Conservation (phyloP, 345 rosid species). For the Rhodomyrtus tomentosa region DNA sequence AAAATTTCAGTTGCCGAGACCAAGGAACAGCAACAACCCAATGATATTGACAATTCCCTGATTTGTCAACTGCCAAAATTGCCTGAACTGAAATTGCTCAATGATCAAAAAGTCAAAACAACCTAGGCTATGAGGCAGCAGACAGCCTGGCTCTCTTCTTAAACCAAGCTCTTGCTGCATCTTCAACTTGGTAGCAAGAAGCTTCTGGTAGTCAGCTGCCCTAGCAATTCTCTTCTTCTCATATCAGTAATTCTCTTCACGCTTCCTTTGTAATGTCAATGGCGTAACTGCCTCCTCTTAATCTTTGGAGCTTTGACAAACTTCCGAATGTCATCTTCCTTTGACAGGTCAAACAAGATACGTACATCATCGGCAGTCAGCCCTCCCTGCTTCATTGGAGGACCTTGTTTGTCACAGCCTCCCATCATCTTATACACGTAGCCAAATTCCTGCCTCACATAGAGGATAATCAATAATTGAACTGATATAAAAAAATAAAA, state of each 20-base stretch:
- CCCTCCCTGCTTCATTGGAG: conserved; percentile 88
- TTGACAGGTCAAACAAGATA: conserved; percentile 42
- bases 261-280: conserved; percentile 80
- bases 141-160: conserved; percentile 80
- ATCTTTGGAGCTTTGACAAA: conserved; percentile 65
- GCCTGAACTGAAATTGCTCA: background rate
- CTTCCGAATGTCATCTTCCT: too few species aligned
- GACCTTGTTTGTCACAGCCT: conserved; percentile 88
- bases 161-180: conserved; percentile 56
- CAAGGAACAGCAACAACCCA: background rate
- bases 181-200: conserved; percentile 72
- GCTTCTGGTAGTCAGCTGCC: conserved; percentile 90
- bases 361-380: conserved; percentile 74
- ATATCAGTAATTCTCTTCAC: conserved; percentile 43
- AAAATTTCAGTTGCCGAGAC: background rate
- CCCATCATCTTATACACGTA: conserved; percentile 82
- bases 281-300: conserved; percentile 74
- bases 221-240: conserved; percentile 79
- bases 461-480: background rate
- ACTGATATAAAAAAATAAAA: too few species aligned
- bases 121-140: conserved; percentile 68
- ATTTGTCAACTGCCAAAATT: background rate
- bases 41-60: background rate
- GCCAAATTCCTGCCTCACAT: conserved; percentile 51
- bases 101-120: background rate